phyloP scores from a whole-genome alignment of 805 yeast species.

The Ogataea trehaloabstinens region DNA sequence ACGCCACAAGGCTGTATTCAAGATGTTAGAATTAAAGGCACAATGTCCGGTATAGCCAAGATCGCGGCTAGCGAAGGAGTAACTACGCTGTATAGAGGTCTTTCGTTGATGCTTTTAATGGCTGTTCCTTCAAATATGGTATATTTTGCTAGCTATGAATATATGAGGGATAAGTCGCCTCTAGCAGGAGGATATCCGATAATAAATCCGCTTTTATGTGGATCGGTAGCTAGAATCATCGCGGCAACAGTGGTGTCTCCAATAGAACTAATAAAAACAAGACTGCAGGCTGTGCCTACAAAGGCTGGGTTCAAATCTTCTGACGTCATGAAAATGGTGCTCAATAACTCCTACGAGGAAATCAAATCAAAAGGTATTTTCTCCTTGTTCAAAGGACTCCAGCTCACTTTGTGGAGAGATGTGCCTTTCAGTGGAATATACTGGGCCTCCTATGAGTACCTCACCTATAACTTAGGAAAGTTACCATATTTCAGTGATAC shows the following conservation, averaged over 20 bases:
- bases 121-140: conserved; percentile 91
- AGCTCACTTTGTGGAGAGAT: conserved; percentile 91
- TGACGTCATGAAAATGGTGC: conserved; percentile 48
- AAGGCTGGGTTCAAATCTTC: conserved; percentile 29
- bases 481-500: conserved; percentile 20
- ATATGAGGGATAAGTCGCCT: conserved; percentile 73
- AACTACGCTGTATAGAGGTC: conserved; percentile 82
- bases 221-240: conserved; percentile 75
- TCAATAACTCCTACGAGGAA: conserved; percentile 35
- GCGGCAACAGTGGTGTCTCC: conserved; percentile 90
- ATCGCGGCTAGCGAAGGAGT: conserved; percentile 75
- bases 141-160: conserved; percentile 91
- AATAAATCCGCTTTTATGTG: conserved; percentile 78
- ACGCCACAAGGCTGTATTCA: conserved; percentile 39
- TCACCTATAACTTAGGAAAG: conserved; percentile 29
- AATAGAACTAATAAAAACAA: conserved; percentile 78
- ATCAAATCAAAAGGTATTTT: conserved; percentile 54
- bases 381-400: conserved; percentile 78
- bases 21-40: conserved; percentile 52
- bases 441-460: conserved; percentile 82
- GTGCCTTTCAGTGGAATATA: conserved; percentile 95
- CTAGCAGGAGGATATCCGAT: conserved; percentile 34
- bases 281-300: conserved; percentile 85
- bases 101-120: conserved; percentile 79
- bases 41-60: conserved; percentile 67